Percentiles rank a stretch among this genome's conserved stretches.
Evolutionary conservation across 139 green algal species (phyloP).

Genomic region (Haematococcus lacustris): DNA sequence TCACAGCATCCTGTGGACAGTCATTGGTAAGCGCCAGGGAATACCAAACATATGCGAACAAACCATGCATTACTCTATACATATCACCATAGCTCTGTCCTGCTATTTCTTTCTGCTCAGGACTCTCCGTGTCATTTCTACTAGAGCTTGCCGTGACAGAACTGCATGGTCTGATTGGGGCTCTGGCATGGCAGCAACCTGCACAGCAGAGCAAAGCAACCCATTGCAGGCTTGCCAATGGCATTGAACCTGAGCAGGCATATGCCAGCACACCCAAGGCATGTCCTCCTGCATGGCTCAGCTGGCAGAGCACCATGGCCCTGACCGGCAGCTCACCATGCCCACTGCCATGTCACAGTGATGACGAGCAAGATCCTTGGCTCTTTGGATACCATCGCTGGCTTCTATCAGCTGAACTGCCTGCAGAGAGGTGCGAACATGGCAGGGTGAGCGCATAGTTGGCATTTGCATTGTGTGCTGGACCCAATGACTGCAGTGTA

Average conservation of each 20-base stretch:
- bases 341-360: slow-evolving; percentile 53
- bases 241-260: not conserved
- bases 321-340: slow-evolving; percentile 45
- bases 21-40: too few species aligned
- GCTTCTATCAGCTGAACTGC: slow-evolving; percentile 49
- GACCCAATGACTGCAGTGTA: not conserved
- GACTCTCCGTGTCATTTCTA: slow-evolving; percentile 60
- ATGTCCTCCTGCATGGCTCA: not conserved
- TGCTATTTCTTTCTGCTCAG: slow-evolving; percentile 69
- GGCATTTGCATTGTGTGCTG: too few species aligned
- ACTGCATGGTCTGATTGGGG: slow-evolving; percentile 41
- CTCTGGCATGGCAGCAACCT: slow-evolving; percentile 22
- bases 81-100: too few species aligned
- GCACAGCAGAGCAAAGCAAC: not conserved
- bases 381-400: slow-evolving; percentile 59
- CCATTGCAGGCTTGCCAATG: not conserved
- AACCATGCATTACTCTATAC: too few species aligned
- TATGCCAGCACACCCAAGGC: not conserved
- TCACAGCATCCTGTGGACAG: too few species aligned
- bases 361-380: slow-evolving; percentile 63
- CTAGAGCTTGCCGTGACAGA: slow-evolving; percentile 44
- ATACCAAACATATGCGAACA: too few species aligned
- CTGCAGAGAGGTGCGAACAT: slow-evolving; percentile 12
- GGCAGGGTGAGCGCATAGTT: not conserved
- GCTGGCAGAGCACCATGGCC: not conserved